Base-by-base conservation (phyloP, 352 stramenopile species). In the Phytophthora uliginosa region DNA sequence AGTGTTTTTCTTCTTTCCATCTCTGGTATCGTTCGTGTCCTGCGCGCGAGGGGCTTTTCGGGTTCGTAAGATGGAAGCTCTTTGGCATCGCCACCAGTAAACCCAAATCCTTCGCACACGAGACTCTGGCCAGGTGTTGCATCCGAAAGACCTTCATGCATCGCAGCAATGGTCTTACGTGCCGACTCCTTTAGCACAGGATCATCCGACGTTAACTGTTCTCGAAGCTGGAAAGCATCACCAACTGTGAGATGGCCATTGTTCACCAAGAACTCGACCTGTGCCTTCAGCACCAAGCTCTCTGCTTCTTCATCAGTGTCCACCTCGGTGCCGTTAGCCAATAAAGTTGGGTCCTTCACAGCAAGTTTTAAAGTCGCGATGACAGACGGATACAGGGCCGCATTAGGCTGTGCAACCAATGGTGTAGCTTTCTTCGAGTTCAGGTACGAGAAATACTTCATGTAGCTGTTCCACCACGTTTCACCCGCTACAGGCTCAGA, bases 191-290 rank as follows among this genome's bases (percentile, higher is more conserved):
- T 83, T 0, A 86, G 26, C 4, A 73, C 31, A 5, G 40, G 51
- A 65, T 96, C 85, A 26, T 83, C 69, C 1, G 87, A 93, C 20
- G 82, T 75, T 36, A 96, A 68, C 7, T 84, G 76, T 28, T 90
- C 79, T 63, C 86, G 79, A 20, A 96, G 79, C 42, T 94, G 84
- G 53, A 88, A 95, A 10, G 90, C 85, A 59, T 96, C 90, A 13
- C 77, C 83, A 34, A 81, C 72, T 0, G 85, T 94, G 18, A 96
- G 42, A 26, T 82, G 78, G 3, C 82, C 82, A 28, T 75, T 81
- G 54, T 94, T 89, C 22, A 94, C 85, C 20, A 96, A 71, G 22
- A 84, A 93, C 61, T 96, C 90, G 40, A 95, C 71, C 48, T 96
- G 90, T 0, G 88, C 88, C 22, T 88, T 85, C 18, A 94, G 31